Evolutionary conservation across 2,329 filamentous ascomycete species (phyloP), one percentile per base, ranked within the genome.

Genomic region (Colletotrichum sp.): DNA sequence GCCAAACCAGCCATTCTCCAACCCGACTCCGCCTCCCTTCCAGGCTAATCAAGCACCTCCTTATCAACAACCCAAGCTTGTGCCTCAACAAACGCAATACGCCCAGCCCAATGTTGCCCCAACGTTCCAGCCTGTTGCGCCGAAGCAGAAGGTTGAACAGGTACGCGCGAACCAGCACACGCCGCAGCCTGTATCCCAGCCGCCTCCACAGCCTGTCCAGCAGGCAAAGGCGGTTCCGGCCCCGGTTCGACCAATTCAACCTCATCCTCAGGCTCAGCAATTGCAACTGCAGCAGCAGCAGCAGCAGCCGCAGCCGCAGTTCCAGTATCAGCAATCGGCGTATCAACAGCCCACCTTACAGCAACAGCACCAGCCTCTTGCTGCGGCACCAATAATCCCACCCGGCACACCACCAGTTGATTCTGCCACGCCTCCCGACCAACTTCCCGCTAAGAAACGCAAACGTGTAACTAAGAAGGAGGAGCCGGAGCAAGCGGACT

Each of bases 391-490:
- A 24, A 55, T 77, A 21, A 69, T 77, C 15, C 79, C 81, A 44
- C 70, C 80, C 18, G 72, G 64, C 12, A 76, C 74, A 21, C 72
- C 67, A 18, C 57, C 72, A 9, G 62, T 75, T 7, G 78, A 79
- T 24, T 69, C 69, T 3, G 63, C 63, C 18, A 52, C 67, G 9
- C 69, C 78, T 12, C 76, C 76, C 49, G 83, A 85, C 26, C 81
- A 82, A 28, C 21, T 52, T 21, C 78, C 80, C 21, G 79, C 79
- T 16, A 87, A 86, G 79, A 87, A 85, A 80, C 83, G 85, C 52
- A 87, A 87, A 77, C 82, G 85, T 5, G 76, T 72, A 6, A 59
- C 77, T 3, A 87, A 83, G 78, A 80, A 70, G 49, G 78, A 78
- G 32, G 65, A 70, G 78, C 77, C 79, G 3, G 85, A 86, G 63